phyloP scores from a whole-genome alignment of 129 eudicot species.

The Calendula officinalis region DNA sequence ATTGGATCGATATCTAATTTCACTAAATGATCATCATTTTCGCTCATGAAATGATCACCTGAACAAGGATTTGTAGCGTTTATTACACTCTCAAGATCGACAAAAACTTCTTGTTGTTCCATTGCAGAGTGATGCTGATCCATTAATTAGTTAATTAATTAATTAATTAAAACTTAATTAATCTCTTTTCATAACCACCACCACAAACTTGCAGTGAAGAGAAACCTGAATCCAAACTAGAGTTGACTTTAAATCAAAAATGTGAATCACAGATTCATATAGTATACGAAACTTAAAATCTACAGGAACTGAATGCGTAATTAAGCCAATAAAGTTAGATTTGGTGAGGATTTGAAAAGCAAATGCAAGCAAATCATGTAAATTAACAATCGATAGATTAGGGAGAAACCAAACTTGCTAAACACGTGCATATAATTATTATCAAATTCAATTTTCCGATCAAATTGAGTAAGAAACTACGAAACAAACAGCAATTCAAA shows the following conservation, averaged over 20 bases:
- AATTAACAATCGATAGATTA: conserved; percentile 12
- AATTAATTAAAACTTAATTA: background rate
- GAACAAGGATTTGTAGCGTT: conserved; percentile 10
- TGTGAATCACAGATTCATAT: conserved; percentile 8
- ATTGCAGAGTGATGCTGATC: conserved; percentile 26
- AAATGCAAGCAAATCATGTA: conserved; percentile 22
- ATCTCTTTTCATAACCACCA: background rate
- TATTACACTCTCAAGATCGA: conserved; percentile 54
- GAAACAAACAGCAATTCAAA: background rate
- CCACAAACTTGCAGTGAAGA: conserved; percentile 15
- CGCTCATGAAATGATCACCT: conserved; percentile 23
- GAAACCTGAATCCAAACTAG: conserved; percentile 20
- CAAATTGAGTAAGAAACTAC: background rate
- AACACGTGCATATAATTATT: conserved; percentile 10
- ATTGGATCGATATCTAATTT: background rate
- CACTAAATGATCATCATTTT: conserved; percentile 25
- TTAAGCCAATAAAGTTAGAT: conserved; percentile 22
- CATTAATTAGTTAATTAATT: conserved; percentile 26
- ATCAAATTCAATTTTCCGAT: background rate
- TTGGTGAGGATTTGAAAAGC: conserved; percentile 1
- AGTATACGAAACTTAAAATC: background rate
- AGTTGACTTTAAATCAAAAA: conserved; percentile 5
- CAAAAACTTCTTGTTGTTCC: conserved; percentile 36
- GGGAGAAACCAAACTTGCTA: background rate
- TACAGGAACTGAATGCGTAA: background rate